Conservation (phyloP, 768 basidiomycete genomes). For the Collybia nuda region DNA sequence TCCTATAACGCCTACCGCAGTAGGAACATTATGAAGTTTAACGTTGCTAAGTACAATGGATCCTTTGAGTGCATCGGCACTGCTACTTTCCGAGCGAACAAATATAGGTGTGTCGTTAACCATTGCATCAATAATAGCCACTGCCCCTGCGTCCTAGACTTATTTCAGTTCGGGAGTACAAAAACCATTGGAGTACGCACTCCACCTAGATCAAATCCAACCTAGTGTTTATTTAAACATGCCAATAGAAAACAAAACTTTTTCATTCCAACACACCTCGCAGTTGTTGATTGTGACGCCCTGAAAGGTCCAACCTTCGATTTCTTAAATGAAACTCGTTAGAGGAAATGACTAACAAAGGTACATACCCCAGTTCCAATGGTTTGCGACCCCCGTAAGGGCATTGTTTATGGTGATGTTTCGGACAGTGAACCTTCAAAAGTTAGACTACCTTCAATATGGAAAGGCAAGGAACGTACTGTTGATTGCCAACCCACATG, state of each 20-base stretch:
- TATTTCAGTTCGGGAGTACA: too few species aligned
- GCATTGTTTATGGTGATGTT: slow-evolving; percentile 61
- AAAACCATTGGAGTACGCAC: slow-evolving; percentile 8
- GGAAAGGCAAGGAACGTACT: slow-evolving; percentile 14
- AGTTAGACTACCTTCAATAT: not conserved
- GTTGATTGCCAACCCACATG: not conserved
- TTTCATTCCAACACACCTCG: slow-evolving; percentile 16
- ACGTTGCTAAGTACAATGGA: slow-evolving; percentile 69
- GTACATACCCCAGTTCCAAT: slow-evolving; percentile 49
- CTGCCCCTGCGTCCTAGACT: slow-evolving; percentile 52
- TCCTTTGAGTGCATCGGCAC: slow-evolving; percentile 46
- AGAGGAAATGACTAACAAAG: not conserved
- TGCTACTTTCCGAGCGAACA: slow-evolving; percentile 48
- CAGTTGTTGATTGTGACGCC: slow-evolving; percentile 40
- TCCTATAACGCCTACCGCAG: slow-evolving; percentile 55
- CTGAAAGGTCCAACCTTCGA: slow-evolving; percentile 44
- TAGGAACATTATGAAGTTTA: slow-evolving; percentile 56
- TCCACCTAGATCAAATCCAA: slow-evolving; percentile 60
- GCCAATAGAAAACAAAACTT: not conserved
- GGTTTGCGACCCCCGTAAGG: slow-evolving; percentile 39
- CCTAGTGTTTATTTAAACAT: slow-evolving; percentile 20
- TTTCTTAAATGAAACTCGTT: slow-evolving; percentile 27
- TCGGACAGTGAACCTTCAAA: slow-evolving; percentile 50
- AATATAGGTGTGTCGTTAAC: slow-evolving; percentile 63
- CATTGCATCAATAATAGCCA: slow-evolving; percentile 64